Base-by-base conservation (phyloP, 2,329 filamentous ascomycete species). In the Epichloe baconii region DNA sequence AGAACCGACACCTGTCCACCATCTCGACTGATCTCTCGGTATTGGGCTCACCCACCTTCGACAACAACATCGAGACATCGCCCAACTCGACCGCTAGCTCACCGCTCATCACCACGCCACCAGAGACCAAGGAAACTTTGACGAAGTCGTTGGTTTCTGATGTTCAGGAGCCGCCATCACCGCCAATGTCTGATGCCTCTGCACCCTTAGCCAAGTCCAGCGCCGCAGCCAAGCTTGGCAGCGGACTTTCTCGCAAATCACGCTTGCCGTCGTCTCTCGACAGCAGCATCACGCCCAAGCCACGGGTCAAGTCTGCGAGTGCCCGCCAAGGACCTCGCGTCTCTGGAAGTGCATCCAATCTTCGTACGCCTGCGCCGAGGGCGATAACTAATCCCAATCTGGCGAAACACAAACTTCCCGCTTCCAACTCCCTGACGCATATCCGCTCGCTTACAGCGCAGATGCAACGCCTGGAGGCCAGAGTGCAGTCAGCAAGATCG, bases 391-490 rank as follows among this genome's bases (percentile, higher is more conserved):
- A 82, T n/a, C 69, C 80, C 45, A 72, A 78, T n/a, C 68, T 71
- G 11, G 62, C 69, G 21, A 69, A 72, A 17, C 68, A 77, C 59
- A 74, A 71, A 54, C 58, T 80, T 40, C 76, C 79, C 26, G 72
- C 74, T 49, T 82, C 75, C 55, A 80, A 73, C 55, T 97, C 93
- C 2, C 79, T 98, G 47, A 86, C 86, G 57, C 93, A 98, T 65
- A 95, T 98, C 62, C 88, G 91, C 56, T 86, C 85, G 34, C 82
- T 98, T 57, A 95, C 94, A 53, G 90, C 88, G 31, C 93, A 97
- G 70, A 96, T 97, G 89, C 88, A 96, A 68, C 87, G 88, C 58
- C 82, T 98, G 54, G 93, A 97, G 66, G 88, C 93, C 56, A 81
- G 93, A 44, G 91, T 98, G 10, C 89, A 97, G 54, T 88, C 85